Evolutionary conservation across 106 monocot species (phyloP).

Genomic region (Vanilla planifolia): DNA sequence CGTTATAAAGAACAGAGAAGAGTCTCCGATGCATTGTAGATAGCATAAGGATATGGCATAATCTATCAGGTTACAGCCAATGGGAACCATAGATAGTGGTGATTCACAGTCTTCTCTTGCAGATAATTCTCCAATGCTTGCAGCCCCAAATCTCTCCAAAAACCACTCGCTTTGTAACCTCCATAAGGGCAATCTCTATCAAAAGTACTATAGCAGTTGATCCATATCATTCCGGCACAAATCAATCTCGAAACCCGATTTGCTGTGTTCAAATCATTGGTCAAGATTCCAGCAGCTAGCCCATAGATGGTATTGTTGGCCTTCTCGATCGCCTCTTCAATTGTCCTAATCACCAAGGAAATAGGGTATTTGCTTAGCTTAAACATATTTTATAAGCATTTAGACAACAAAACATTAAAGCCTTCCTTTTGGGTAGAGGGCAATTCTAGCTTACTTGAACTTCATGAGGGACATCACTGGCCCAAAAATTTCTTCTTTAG

Average conservation of each 20-base stretch:
- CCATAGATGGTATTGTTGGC: constrained; percentile 27
- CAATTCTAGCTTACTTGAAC: constrained; percentile 18
- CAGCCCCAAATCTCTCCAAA: constrained; percentile 22
- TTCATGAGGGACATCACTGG: constrained; percentile 53
- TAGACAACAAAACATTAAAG: neutral
- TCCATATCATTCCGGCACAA: constrained; percentile 22
- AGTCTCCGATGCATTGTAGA: too few relatives aligned
- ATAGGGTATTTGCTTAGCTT: neutral
- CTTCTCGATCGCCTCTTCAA: constrained; percentile 31
- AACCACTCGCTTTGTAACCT: constrained; percentile 32
- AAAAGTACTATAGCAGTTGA: constrained; percentile 24
- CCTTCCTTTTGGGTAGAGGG: neutral
- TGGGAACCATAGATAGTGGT: constrained; percentile 28
- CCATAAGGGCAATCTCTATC: constrained; percentile 24
- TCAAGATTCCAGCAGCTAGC: constrained; percentile 24
- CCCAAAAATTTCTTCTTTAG: constrained; percentile 48
- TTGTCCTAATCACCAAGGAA: constrained; percentile 9
- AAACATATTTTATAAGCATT: neutral
- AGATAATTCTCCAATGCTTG: constrained; percentile 21
- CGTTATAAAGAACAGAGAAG: too few relatives aligned
- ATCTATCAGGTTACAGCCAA: too few relatives aligned
- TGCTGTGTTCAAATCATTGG: constrained; percentile 21
- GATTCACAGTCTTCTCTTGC: constrained; percentile 25
- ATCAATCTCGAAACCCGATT: constrained; percentile 27
- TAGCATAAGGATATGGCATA: too few relatives aligned